These are phyloP conservation scores for Pestalotiopsis sp. DNA, from an alignment of 2,329 filamentous ascomycete genomes.

Conservation along the genomic window DNA sequence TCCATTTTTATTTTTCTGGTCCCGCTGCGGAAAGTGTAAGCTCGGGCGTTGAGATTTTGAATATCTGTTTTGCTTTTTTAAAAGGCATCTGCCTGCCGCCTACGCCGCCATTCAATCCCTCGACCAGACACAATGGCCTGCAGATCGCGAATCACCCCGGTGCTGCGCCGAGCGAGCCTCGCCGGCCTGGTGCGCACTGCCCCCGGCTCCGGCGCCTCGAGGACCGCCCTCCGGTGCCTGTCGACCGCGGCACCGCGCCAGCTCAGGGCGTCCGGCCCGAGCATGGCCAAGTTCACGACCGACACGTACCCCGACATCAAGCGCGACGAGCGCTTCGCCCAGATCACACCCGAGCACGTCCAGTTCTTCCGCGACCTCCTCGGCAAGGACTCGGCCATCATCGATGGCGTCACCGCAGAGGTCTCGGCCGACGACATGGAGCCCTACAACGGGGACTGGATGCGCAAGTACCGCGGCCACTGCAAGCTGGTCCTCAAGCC, in stretches of 20 bases:
- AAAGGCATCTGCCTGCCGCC: background rate
- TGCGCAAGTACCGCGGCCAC: slow-evolving; percentile 97
- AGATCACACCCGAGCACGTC: slow-evolving; percentile 79
- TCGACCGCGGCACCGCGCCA: slow-evolving; percentile 29
- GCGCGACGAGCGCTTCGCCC: slow-evolving; percentile 74
- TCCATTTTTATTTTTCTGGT: background rate
- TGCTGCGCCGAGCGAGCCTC: slow-evolving; percentile 27
- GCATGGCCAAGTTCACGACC: slow-evolving; percentile 74
- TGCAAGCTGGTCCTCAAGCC: slow-evolving; percentile 87
- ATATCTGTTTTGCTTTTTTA: background rate
- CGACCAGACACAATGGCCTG: slow-evolving; percentile 26
- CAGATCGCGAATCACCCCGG: slow-evolving; percentile 31
- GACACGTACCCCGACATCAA: slow-evolving; percentile 85
- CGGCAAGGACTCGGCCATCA: slow-evolving; percentile 75
- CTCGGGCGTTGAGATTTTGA: background rate
- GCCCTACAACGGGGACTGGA: slow-evolving; percentile 96
- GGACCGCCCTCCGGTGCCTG: slow-evolving; percentile 23
- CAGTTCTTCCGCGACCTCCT: slow-evolving; percentile 81
- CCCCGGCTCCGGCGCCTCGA: background rate
- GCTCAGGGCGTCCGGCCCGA: slow-evolving; percentile 27
- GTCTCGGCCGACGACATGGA: slow-evolving; percentile 77
- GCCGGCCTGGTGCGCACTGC: slow-evolving; percentile 23
- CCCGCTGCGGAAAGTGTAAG: background rate
- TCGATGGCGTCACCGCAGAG: slow-evolving; percentile 80
- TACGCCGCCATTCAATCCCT: background rate